These are phyloP conservation scores for Antrodiella citrinella DNA, from an alignment of 768 basidiomycete species.

Conservation along the genomic window DNA sequence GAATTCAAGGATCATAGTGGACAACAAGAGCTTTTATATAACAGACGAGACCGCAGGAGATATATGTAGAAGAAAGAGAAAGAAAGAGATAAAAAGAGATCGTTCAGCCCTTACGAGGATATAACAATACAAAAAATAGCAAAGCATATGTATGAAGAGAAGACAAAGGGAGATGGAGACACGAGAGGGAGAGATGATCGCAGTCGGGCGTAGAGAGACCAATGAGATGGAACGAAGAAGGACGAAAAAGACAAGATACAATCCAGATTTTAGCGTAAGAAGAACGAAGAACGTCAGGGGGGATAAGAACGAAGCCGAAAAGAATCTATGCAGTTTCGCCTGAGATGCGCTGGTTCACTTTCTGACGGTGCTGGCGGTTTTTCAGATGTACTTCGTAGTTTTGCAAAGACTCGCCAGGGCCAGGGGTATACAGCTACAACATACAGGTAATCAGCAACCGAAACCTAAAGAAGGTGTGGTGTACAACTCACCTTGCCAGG, in stretches of 20 bases:
- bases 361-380: constrained; percentile 72
- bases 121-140: constrained; percentile 15
- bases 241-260: constrained; percentile 1
- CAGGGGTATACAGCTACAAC: constrained; percentile 77
- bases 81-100: constrained; percentile 2
- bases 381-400: constrained; percentile 93
- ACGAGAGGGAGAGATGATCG: no score
- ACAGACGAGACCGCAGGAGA: neutral
- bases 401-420: constrained; percentile 74
- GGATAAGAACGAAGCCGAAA: neutral
- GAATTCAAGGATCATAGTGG: neutral
- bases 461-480: no score
- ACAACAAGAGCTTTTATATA: neutral
- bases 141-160: constrained; percentile 5
- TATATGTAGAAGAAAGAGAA: neutral
- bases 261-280: constrained; percentile 1
- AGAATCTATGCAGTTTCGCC: constrained; percentile 5
- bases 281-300: neutral
- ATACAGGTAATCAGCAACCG: constrained; percentile 2
- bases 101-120: neutral
- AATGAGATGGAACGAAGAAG: constrained; percentile 9
- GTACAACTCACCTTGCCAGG: constrained; percentile 70
- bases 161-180: constrained; percentile 7
- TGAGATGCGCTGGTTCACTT: constrained; percentile 52
- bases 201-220: no score